phyloP scores from a whole-genome alignment of 192 early-diverging fungal species.

The Dissophora ornata region DNA sequence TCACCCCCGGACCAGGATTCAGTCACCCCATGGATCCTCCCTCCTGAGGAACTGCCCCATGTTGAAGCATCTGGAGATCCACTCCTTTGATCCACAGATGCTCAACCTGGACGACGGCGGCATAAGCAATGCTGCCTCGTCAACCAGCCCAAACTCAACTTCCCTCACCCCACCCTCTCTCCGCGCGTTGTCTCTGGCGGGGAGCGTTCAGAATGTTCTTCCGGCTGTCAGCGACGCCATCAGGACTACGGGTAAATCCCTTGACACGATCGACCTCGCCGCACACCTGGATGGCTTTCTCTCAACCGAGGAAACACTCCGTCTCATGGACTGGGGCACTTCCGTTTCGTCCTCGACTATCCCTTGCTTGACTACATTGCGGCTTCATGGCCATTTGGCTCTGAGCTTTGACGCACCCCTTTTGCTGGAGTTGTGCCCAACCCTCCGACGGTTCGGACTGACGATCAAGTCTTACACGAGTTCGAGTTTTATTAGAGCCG shows the following conservation, averaged over 20 bases:
- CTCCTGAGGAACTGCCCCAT: constrained; percentile 4
- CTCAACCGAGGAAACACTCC: background rate
- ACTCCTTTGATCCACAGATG: constrained; percentile 14
- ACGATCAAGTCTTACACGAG: constrained; percentile 25
- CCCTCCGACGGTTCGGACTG: constrained; percentile 11
- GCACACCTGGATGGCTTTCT: constrained; percentile 34
- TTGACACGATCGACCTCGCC: constrained; percentile 9
- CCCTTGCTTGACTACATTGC: constrained; percentile 14
- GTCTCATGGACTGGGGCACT: constrained; percentile 16
- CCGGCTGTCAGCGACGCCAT: constrained; percentile 21
- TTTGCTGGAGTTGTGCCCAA: constrained; percentile 18
- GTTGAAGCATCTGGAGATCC: constrained; percentile 10
- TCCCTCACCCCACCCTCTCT: background rate
- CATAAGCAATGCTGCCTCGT: background rate
- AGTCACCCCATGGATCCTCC: constrained; percentile 1
- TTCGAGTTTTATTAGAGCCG: constrained; percentile 10
- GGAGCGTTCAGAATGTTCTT: constrained; percentile 27
- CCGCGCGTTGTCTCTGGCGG: constrained; percentile 24
- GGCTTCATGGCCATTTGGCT: constrained; percentile 21
- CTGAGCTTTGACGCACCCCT: constrained; percentile 21
- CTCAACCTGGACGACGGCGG: background rate
- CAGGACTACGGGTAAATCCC: constrained; percentile 2
- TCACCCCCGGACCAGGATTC: constrained; percentile 18
- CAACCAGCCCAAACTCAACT: background rate
- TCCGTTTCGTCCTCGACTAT: constrained; percentile 1